Evolutionary conservation across 2,329 filamentous ascomycete genomes (phyloP).

Genomic region (Scopulariopsis brevicaulis): DNA sequence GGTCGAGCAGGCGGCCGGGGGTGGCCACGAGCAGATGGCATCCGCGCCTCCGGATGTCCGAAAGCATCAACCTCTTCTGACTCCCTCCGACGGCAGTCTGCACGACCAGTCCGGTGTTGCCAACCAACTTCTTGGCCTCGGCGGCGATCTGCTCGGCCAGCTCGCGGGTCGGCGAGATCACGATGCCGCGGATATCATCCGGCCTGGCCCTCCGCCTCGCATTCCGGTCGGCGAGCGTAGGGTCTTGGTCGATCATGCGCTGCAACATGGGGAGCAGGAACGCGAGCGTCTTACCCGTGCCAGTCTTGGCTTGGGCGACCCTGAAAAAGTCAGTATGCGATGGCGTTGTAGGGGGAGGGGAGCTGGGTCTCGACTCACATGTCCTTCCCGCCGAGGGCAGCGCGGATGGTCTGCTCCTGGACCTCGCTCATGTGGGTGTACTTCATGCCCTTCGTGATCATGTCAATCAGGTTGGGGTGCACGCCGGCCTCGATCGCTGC

Average conservation of each 20-base stretch:
- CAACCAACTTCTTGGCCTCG: slow-evolving; percentile 61
- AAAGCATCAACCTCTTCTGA: slow-evolving; percentile 58
- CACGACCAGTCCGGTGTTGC: slow-evolving; percentile 52
- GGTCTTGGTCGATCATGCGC: slow-evolving; percentile 57
- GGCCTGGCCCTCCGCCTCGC: slow-evolving; percentile 24
- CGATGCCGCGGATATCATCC: slow-evolving; percentile 55
- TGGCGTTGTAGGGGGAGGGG: neutral
- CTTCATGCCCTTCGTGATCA: slow-evolving; percentile 61
- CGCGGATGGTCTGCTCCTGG: slow-evolving; percentile 71
- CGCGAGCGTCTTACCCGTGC: slow-evolving; percentile 91
- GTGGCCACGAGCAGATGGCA: slow-evolving; percentile 89
- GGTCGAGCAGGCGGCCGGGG: slow-evolving; percentile 75
- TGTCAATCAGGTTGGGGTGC: slow-evolving; percentile 50
- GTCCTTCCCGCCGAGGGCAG: slow-evolving; percentile 69
- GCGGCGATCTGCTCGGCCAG: slow-evolving; percentile 69
- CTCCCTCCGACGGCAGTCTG: slow-evolving; percentile 88
- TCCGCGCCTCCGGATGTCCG: slow-evolving; percentile 57
- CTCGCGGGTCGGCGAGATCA: slow-evolving; percentile 72
- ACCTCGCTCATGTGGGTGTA: slow-evolving; percentile 88
- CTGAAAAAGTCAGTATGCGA: slow-evolving; percentile 24
- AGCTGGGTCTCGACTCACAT: slow-evolving; percentile 45
- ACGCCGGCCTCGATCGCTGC: slow-evolving; percentile 39
- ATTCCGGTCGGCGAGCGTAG: slow-evolving; percentile 39
- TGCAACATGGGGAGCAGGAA: slow-evolving; percentile 84
- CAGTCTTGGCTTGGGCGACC: slow-evolving; percentile 90